Evolutionary conservation across 306 rosid species (phyloP).

Genomic region (Fagus crenata): DNA sequence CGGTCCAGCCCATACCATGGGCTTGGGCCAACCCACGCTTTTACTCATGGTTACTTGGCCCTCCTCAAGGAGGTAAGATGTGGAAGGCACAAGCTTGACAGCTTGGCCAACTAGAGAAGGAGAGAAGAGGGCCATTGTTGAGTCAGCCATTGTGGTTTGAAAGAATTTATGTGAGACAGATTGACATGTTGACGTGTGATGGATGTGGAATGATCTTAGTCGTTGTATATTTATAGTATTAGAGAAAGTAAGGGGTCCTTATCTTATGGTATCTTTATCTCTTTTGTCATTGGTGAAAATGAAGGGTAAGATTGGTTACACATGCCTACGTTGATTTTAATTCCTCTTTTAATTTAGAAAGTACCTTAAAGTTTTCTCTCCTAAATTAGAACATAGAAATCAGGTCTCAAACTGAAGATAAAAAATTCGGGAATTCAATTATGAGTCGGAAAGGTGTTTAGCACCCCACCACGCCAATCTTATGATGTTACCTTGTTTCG

Average conservation of each 20-base stretch:
- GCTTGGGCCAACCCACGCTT: slow-evolving; percentile 19
- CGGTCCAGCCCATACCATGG: no score
- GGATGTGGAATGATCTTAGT: not conserved
- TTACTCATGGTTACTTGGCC: slow-evolving; percentile 35
- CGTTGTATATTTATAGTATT: not conserved
- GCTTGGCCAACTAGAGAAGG: slow-evolving; percentile 41
- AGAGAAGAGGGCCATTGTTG: slow-evolving; percentile 39
- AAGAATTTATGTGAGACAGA: not conserved
- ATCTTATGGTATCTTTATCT: slow-evolving; percentile 32
- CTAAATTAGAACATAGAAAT: no score
- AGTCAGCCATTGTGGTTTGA: slow-evolving; percentile 25
- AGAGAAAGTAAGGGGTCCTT: not conserved
- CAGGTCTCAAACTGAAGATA: no score
- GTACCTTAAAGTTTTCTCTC: no score
- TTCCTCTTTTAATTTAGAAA: no score
- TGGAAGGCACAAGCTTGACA: slow-evolving; percentile 17
- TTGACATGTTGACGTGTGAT: no score
- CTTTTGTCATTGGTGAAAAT: slow-evolving; percentile 28
- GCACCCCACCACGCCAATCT: no score
- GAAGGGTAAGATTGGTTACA: slow-evolving; percentile 8
- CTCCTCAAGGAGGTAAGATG: slow-evolving; percentile 29
- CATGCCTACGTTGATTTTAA: no score
- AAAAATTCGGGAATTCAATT: no score
- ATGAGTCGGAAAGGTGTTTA: no score
- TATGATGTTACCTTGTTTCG: no score